A percentile compares a stretch with the other conserved stretches of the same genome.
phyloP scores from a whole-genome alignment of 169 alveolate genomes.

The Cryptosporidium bovis region DNA sequence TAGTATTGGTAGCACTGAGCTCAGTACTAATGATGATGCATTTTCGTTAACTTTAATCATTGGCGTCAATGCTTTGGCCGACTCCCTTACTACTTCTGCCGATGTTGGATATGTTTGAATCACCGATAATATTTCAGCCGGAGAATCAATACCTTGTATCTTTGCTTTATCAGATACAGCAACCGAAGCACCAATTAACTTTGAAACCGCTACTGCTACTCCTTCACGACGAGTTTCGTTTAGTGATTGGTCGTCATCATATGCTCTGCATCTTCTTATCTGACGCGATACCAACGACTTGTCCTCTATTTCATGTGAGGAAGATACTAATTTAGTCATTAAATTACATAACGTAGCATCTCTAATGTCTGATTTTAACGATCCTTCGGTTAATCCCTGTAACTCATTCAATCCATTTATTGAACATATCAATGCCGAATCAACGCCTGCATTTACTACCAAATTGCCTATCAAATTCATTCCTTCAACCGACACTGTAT shows the following conservation, averaged over 20 bases:
- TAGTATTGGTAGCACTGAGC: conserved; percentile 44
- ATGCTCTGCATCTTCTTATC: conserved; percentile 65
- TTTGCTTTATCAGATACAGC: conserved; percentile 1
- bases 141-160: conserved; percentile 24
- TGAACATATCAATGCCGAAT: conserved; percentile 40
- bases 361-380: conserved; percentile 37
- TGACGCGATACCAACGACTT: conserved; percentile 46
- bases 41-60: conserved; percentile 50
- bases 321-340: conserved; percentile 15
- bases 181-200: conserved; percentile 21
- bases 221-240: conserved; percentile 42
- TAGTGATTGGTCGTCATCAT: conserved; percentile 53
- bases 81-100: conserved; percentile 29
- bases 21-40: conserved; percentile 43
- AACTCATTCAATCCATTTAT: conserved; percentile 43
- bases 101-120: conserved; percentile 66
- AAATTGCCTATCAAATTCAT: conserved; percentile 55
- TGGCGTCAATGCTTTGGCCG: conserved; percentile 28
- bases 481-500: conserved; percentile 55
- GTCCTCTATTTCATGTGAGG: conserved; percentile 26
- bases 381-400: conserved; percentile 70
- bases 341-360: conserved; percentile 56
- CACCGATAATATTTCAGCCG: conserved; percentile 45
- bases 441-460: conserved; percentile 59
- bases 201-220: conserved; percentile 49